Conservation (phyloP, 257 asterid species). For the Coffea canephora region DNA sequence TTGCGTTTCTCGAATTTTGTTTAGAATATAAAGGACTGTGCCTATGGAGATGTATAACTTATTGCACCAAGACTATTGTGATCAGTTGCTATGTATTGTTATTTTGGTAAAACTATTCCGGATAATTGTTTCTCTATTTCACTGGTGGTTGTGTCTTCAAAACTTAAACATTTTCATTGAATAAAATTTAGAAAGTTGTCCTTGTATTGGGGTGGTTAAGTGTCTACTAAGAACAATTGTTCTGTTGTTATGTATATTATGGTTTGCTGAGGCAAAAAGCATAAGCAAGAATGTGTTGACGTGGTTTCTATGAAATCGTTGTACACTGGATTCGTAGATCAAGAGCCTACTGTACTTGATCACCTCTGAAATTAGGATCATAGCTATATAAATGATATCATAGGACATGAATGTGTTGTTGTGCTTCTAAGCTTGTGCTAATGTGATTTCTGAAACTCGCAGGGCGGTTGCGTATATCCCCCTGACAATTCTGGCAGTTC, state of each 20-base stretch:
- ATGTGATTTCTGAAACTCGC: constrained; percentile 29
- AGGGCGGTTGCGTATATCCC: constrained; percentile 97
- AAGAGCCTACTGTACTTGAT: neutral
- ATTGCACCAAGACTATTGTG: neutral
- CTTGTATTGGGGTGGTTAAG: neutral
- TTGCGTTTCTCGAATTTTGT: too few species aligned
- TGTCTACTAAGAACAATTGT: neutral
- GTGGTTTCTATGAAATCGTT: neutral
- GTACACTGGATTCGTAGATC: neutral
- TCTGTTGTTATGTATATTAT: neutral
- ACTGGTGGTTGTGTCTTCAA: neutral
- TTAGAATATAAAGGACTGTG: neutral
- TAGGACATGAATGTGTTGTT: neutral
- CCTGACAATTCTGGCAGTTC: constrained; percentile 88
- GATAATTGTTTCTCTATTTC: neutral
- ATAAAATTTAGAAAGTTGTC: neutral
- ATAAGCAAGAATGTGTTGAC: neutral
- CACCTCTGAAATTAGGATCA: neutral
- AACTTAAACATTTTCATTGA: neutral
- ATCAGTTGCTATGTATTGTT: neutral
- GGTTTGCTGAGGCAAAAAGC: neutral
- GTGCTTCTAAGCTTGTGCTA: constrained; percentile 7
- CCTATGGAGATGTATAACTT: neutral
- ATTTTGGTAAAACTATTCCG: neutral
- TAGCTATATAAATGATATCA: neutral